Base-by-base conservation (phyloP, 805 yeast genomes). In the Priceomyces carsonii region DNA sequence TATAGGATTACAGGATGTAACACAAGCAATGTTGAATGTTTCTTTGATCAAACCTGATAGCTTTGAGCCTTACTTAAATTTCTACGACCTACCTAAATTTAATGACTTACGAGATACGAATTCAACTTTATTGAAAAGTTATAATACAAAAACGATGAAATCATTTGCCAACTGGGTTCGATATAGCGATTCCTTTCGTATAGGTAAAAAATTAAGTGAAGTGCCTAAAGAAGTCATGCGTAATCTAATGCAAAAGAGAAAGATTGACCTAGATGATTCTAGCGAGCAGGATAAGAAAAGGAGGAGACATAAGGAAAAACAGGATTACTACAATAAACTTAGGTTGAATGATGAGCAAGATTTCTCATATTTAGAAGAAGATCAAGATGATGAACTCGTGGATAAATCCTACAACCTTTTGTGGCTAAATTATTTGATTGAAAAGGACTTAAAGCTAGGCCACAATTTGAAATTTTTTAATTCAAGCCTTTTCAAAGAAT, bases 21-120 rank as follows among this genome's bases (percentile, higher is more conserved):
- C 86, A 12, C 78, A 79, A 50, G 88, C 93, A 0, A 69, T 90
- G 60, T 70, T 77, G 20, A 77, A 79, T 40, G 56, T 77, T 15
- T 84, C 82, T 10, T 60, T 84, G 27, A 60, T 88, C 12, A 75
- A 77, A 27, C 89, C 91, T 0, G 42, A 40, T 23, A 35, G 33
- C 13, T 42, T 40, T 25, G 67, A 71, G 3, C 71, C 69, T 29
- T 33, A 62, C 7, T 53, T 82, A 21, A 87, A 80, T 42, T 71
- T 79, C 0, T 73, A 45, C 23, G 52, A 44, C 28, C 39, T 44
- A 33, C 43, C 47, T 29, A 19, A 39, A 21, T 27, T 40, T 43
- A 13, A 35, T 29, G 30, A 35, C 15, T 14, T 31, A 31, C 43
- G 24, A 38, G 45, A 36, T 38, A 38, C 21, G 38, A 38, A 16